A percentile compares a stretch with the other conserved stretches of the same genome.
Evolutionary conservation across 768 basidiomycete species (phyloP).

Genomic region (Lentinula raphanica): DNA sequence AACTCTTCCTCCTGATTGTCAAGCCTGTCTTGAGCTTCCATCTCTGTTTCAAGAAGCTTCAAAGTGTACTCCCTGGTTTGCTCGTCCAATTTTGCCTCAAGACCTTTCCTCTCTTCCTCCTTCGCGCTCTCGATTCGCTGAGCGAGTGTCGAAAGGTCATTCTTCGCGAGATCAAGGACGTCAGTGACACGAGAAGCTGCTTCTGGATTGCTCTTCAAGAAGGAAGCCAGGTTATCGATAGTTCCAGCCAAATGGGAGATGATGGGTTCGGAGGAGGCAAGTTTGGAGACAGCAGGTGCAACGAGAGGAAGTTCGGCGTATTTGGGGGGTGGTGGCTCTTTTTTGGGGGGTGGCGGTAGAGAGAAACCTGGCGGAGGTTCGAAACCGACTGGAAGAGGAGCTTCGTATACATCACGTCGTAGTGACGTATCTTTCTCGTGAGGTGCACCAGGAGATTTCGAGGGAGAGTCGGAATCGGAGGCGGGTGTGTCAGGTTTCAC

Average conservation of each 20-base stretch:
- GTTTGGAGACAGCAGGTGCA: slow-evolving; percentile 71
- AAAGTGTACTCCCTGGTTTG: slow-evolving; percentile 80
- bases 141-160: slow-evolving; percentile 74
- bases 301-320: slow-evolving; percentile 60
- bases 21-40: slow-evolving; percentile 81
- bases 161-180: slow-evolving; percentile 76
- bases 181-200: slow-evolving; percentile 63
- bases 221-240: slow-evolving; percentile 87
- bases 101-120: slow-evolving; percentile 66
- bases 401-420: slow-evolving; percentile 48
- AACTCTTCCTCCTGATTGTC: slow-evolving; percentile 84
- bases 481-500: slow-evolving; percentile 31
- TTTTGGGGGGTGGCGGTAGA: slow-evolving; percentile 52
- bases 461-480: slow-evolving; percentile 14
- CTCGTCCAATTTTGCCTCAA: slow-evolving; percentile 67
- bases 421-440: slow-evolving; percentile 6
- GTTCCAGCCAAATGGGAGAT: slow-evolving; percentile 87
- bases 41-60: slow-evolving; percentile 77
- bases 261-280: slow-evolving; percentile 80
- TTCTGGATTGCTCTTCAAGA: slow-evolving; percentile 68
- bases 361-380: slow-evolving; percentile 90
- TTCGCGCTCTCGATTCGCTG: slow-evolving; percentile 73
- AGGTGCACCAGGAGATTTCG: slow-evolving; percentile 4
- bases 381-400: slow-evolving; percentile 84
- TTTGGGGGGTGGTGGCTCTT: slow-evolving; percentile 26